Evolutionary conservation across 2,329 filamentous ascomycete genomes (phyloP).

Genomic region (Penicillium sp.): DNA sequence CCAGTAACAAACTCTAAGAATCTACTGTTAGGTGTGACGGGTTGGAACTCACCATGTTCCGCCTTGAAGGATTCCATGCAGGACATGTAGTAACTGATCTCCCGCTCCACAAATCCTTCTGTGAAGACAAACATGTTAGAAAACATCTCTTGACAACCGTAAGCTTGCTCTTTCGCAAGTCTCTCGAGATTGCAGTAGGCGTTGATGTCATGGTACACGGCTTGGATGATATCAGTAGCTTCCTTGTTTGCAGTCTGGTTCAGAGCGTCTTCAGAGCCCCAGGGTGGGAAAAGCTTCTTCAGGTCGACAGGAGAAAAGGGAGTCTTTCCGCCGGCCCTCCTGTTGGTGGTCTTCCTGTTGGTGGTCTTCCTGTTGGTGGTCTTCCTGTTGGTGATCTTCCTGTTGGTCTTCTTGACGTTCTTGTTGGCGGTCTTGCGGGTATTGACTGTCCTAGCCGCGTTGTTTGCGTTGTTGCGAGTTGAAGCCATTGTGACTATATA

Average conservation of each 20-base stretch:
- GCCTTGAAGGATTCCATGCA: not conserved
- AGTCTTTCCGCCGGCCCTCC: not conserved
- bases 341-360: not conserved
- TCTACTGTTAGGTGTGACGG: not conserved
- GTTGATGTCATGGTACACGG: constrained; percentile 5
- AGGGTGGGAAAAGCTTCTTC: not conserved
- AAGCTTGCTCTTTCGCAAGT: not conserved
- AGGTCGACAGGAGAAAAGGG: not conserved
- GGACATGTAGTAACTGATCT: not conserved
- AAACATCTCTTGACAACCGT: not conserved
- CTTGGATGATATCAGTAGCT: not conserved
- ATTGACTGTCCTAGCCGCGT: not conserved
- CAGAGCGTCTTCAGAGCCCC: not conserved
- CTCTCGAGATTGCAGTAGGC: not conserved
- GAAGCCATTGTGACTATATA: not conserved
- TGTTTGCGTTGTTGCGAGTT: not conserved
- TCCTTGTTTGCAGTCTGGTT: not conserved
- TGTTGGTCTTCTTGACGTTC: not conserved
- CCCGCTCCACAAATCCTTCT: not conserved
- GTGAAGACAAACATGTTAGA: not conserved
- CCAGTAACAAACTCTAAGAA: constrained; percentile 7
- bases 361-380: not conserved
- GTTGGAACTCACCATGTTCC: constrained; percentile 1
- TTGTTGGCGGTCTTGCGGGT: not conserved
- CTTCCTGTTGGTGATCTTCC: not conserved